Evolutionary conservation across 192 early-diverging fungal species (phyloP).

Genomic region (Phlyctochytrium arcticum): DNA sequence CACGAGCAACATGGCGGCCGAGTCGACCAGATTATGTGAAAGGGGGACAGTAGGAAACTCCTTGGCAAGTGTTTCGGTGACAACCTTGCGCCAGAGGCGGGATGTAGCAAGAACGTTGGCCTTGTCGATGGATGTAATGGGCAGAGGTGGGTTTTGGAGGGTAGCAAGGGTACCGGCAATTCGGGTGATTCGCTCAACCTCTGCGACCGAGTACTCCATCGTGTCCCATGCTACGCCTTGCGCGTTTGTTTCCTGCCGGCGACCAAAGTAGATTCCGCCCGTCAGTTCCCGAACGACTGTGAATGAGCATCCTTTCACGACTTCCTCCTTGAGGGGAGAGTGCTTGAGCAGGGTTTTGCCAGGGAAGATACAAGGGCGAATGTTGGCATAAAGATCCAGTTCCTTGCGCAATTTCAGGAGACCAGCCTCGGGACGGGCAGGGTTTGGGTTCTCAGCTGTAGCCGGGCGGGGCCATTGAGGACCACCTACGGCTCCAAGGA

Average conservation of each 20-base stretch:
- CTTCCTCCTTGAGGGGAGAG: slow-evolving; percentile 87
- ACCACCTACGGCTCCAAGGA: slow-evolving; percentile 96
- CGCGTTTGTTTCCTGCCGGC: slow-evolving; percentile 74
- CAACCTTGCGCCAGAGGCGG: slow-evolving; percentile 92
- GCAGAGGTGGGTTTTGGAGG: slow-evolving; percentile 69
- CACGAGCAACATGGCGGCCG: slow-evolving; percentile 95
- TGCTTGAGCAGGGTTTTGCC: slow-evolving; percentile 71
- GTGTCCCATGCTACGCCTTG: slow-evolving; percentile 57
- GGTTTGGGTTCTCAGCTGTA: slow-evolving; percentile 62
- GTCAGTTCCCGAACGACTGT: slow-evolving; percentile 92
- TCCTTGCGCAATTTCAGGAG: slow-evolving; percentile 87
- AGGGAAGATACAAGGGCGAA: slow-evolving; percentile 91
- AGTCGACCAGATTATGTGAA: slow-evolving; percentile 93
- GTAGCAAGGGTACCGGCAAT: slow-evolving; percentile 84
- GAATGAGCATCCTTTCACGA: slow-evolving; percentile 89
- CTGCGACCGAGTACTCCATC: slow-evolving; percentile 86
- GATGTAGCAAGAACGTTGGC: slow-evolving; percentile 98
- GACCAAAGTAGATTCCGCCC: slow-evolving; percentile 97
- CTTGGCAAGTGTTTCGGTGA: slow-evolving; percentile 79
- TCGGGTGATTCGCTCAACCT: slow-evolving; percentile 93
- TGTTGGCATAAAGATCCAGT: slow-evolving; percentile 93
- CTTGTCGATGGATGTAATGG: slow-evolving; percentile 98
- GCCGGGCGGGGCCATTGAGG: slow-evolving; percentile 84
- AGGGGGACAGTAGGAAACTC: slow-evolving; percentile 88
- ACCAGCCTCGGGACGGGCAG: slow-evolving; percentile 92